phyloP scores from a whole-genome alignment of 2,329 filamentous ascomycete genomes.

The Coniochaeta sp. region DNA sequence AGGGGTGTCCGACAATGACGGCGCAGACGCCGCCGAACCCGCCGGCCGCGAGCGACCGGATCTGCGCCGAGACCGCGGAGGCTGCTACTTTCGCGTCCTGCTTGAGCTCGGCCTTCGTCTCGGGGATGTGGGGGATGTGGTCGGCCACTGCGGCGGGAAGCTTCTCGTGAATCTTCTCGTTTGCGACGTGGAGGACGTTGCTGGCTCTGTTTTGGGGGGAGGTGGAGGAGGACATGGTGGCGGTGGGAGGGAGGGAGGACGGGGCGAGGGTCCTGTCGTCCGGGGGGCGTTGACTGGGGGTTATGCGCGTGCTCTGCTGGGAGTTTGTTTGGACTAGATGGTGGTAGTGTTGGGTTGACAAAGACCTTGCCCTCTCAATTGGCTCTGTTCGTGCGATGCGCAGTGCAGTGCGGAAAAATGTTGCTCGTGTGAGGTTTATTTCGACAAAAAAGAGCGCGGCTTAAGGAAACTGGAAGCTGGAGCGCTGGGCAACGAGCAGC shows the following conservation, averaged over 20 bases:
- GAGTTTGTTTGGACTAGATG: too few relatives aligned
- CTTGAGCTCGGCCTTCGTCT: slow-evolving; percentile 35
- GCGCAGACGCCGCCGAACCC: slow-evolving; percentile 92
- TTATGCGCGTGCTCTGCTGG: too few relatives aligned
- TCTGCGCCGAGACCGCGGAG: slow-evolving; percentile 36
- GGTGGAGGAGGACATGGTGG: slow-evolving; percentile 14
- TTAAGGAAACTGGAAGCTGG: background rate
- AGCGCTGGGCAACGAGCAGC: background rate
- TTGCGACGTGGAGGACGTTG: slow-evolving; percentile 15
- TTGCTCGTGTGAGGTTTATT: background rate
- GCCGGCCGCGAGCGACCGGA: slow-evolving; percentile 81
- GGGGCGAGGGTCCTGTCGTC: slow-evolving; percentile 1
- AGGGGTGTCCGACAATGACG: slow-evolving; percentile 90
- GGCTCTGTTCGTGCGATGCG: background rate
- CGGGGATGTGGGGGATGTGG: slow-evolving; percentile 35
- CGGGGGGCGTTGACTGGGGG: background rate
- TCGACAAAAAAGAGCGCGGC: background rate
- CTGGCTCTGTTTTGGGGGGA: slow-evolving; percentile 25
- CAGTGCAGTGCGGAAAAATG: background rate
- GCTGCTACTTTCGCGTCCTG: slow-evolving; percentile 31
- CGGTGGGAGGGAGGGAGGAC: background rate
- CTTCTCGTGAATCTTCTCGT: slow-evolving; percentile 23
- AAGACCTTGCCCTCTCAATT: background rate
- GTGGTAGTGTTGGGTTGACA: too few relatives aligned
- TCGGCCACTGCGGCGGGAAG: slow-evolving; percentile 27